Evolutionary conservation across 1,139 yeast species (phyloP), one percentile per base, ranked within the genome.

Genomic region (Scheffersomyces segobiensis): DNA sequence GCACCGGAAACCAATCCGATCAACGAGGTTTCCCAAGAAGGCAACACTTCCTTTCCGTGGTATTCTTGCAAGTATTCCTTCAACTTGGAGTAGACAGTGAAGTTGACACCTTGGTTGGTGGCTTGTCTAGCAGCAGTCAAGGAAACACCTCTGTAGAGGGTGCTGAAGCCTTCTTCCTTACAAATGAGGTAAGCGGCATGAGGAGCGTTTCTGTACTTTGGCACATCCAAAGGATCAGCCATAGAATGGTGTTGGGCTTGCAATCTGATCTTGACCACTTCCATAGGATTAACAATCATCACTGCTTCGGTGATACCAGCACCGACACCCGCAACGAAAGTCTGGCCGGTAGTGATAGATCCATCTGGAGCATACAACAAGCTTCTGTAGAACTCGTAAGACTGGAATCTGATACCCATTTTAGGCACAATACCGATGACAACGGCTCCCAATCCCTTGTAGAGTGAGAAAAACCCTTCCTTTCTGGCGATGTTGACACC

Each of bases 271-370:
- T 95, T 95, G 64, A 95, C 96, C 64, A 93, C 98, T 75, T 95
- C 98, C 88, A 93, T 93, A 55, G 98, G 98, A 74, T 92, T 95
- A 51, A 95, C 99, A 61, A 95, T 95, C 62, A 91, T 74, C 58
- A 95, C 95, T 3, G 98, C 98, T 77, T 95, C 99, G 57, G 98
- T 92, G 71, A 92, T 81, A 79, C 99, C 99, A 19, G 99, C 98
- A 74, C 97, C 96, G 48, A 95, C 96, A 78, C 99, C 99, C 54
- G 98, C 95, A 60, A 90, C 65, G 71, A 95, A 95, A 18, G 95
- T 91, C 65, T 78, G 78, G 52, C 89, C 87, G 17, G 96, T 86
- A 55, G 93, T 78, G 57, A 91, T 87, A 42, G 82, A 77, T 32
- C 96, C 96, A 53, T 89, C 86, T 61, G 82, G 81, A 62, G 86